Conservation (phyloP, 176 grass and related monocot genomes). For the Juncus inflexus region DNA sequence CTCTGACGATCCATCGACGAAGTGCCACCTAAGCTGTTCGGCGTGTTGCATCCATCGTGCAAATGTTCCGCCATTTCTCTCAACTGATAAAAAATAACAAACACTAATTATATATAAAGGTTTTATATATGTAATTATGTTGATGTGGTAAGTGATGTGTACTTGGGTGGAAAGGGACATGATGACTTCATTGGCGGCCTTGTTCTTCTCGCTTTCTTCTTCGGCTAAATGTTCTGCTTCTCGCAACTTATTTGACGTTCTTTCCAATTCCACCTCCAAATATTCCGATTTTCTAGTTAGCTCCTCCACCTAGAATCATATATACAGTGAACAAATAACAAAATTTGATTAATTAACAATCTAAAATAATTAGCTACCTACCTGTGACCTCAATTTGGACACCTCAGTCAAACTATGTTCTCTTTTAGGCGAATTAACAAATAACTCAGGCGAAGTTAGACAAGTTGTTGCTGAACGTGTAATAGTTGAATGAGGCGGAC, state of each 20-base stretch:
- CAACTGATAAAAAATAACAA: constrained; percentile 49
- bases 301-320: constrained; percentile 41
- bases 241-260: constrained; percentile 42
- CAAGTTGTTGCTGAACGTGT: constrained; percentile 10
- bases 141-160: constrained; percentile 8
- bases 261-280: constrained; percentile 58
- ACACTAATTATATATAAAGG: constrained; percentile 7
- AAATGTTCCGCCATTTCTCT: constrained; percentile 43
- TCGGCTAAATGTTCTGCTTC: constrained; percentile 34
- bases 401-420: constrained; percentile 54
- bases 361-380: constrained; percentile 17
- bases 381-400: constrained; percentile 44
- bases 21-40: background rate
- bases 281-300: constrained; percentile 42
- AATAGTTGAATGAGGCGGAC: constrained; percentile 32
- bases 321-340: background rate
- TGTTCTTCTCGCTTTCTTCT: constrained; percentile 57
- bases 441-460: constrained; percentile 29
- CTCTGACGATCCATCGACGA: constrained; percentile 24
- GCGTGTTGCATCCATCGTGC: constrained; percentile 27
- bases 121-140: constrained; percentile 7
- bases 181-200: constrained; percentile 68
- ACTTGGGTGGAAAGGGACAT: constrained; percentile 49
- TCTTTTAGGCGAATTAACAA: constrained; percentile 22
- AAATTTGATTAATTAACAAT: background rate